Evolutionary conservation across 2,329 filamentous ascomycete genomes (phyloP).

Genomic region (Coniochaeta sp.): DNA sequence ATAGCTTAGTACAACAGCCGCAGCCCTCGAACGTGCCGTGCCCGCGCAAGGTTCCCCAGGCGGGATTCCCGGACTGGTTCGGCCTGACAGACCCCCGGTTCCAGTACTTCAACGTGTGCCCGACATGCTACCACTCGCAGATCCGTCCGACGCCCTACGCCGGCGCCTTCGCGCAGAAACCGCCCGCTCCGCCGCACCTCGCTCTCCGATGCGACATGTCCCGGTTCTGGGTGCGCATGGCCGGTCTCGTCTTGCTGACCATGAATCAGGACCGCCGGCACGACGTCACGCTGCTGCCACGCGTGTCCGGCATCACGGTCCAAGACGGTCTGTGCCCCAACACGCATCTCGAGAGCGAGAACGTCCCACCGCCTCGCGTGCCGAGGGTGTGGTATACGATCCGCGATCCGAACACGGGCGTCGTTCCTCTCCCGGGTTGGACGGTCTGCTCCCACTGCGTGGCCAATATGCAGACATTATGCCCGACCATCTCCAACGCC

Average conservation of each 20-base stretch:
- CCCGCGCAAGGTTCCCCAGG: conserved; percentile 6
- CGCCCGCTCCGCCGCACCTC: not conserved
- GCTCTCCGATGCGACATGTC: conserved; percentile 9
- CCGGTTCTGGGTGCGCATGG: conserved; percentile 9
- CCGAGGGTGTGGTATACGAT: conserved; percentile 7
- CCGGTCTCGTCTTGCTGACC: conserved; percentile 8
- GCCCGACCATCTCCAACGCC: conserved; percentile 3
- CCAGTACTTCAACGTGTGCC: conserved; percentile 8
- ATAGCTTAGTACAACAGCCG: not conserved
- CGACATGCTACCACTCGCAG: conserved; percentile 6
- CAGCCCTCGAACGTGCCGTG: conserved; percentile 1
- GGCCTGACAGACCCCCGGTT: conserved; percentile 5
- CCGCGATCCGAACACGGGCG: not conserved
- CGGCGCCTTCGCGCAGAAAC: conserved; percentile 5
- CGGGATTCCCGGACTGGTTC: conserved; percentile 7
- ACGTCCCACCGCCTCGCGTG: not conserved
- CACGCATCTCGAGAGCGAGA: not conserved
- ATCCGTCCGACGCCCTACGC: conserved; percentile 9
- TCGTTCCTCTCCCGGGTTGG: conserved; percentile 6
- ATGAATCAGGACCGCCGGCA: conserved; percentile 6
- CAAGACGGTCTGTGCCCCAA: conserved; percentile 8
- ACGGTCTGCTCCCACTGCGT: conserved; percentile 6
- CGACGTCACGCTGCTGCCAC: conserved; percentile 4
- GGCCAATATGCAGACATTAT: conserved; percentile 4
- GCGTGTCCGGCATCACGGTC: conserved; percentile 4